phyloP scores from a whole-genome alignment of 805 yeast species.

The Kodamaea sagamina region DNA sequence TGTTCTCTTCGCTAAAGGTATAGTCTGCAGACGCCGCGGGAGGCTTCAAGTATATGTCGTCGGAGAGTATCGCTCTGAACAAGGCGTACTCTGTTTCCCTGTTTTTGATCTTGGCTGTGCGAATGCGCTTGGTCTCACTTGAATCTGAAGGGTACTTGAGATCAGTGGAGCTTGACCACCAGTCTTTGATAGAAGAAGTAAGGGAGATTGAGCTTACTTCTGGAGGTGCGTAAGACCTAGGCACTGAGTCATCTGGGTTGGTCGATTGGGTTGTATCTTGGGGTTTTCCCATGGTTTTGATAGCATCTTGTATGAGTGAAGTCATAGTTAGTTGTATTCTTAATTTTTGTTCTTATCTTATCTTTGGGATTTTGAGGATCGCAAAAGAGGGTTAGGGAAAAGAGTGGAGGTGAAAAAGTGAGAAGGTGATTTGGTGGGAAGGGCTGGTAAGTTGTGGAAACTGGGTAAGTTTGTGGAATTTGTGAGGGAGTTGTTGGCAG shows the following conservation, averaged over 20 bases:
- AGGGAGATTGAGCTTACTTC: conserved; percentile 25
- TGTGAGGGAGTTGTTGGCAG: no score
- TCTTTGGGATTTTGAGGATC: conserved; percentile 1
- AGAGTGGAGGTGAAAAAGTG: not conserved
- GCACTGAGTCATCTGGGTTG: not conserved
- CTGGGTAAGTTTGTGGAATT: no score
- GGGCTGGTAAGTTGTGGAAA: not conserved
- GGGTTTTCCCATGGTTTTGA: conserved; percentile 30
- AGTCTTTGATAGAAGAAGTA: conserved; percentile 32
- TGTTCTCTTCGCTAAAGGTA: not conserved
- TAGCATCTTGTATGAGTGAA: conserved; percentile 20
- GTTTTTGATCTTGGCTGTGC: conserved; percentile 27
- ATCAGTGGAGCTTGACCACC: conserved; percentile 38
- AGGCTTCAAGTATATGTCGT: conserved; percentile 23
- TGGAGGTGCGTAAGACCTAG: not conserved
- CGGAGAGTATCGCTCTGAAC: conserved; percentile 34
- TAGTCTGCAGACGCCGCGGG: conserved; percentile 4
- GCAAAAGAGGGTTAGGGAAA: not conserved
- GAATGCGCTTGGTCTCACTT: not conserved
- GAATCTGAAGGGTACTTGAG: conserved; percentile 22
- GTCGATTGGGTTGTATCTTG: not conserved
- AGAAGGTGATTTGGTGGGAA: not conserved
- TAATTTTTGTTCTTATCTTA: not conserved
- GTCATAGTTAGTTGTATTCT: conserved; percentile 8
- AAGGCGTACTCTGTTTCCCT: conserved; percentile 35